Conservation (phyloP, 1,139 yeast genomes). For the Debaryomyces udenii region DNA sequence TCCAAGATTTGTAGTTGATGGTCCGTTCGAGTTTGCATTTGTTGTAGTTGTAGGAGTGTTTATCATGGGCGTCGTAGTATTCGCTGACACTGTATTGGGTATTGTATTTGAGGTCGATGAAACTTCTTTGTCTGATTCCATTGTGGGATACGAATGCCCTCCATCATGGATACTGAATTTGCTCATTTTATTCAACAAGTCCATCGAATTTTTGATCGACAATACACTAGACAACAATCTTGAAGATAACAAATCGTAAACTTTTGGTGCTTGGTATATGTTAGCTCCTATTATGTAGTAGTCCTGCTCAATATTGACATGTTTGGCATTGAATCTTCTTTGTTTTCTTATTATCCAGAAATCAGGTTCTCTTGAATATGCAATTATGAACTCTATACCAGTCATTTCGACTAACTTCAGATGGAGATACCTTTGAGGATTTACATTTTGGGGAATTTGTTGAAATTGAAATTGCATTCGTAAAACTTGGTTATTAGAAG, state of each 20-base stretch:
- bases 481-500: conserved; percentile 90
- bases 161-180: conserved; percentile 41
- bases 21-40: conserved; percentile 10
- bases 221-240: conserved; percentile 42
- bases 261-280: conserved; percentile 83
- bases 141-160: conserved; percentile 31
- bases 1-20: conserved; percentile 14
- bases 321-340: conserved; percentile 51
- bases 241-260: conserved; percentile 43
- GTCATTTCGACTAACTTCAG: conserved; percentile 72
- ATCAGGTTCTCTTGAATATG: conserved; percentile 80
- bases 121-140: conserved; percentile 9
- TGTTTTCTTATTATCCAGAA: conserved; percentile 91
- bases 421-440: conserved; percentile 47
- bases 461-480: conserved; percentile 95
- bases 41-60: conserved; percentile 22
- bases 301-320: conserved; percentile 41
- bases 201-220: conserved; percentile 40
- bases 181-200: conserved; percentile 38
- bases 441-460: conserved; percentile 47
- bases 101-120: conserved; percentile 13
- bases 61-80: conserved; percentile 21
- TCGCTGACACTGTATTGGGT: conserved; percentile 15
- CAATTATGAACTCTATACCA: conserved; percentile 83
- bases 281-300: conserved; percentile 91